Evolutionary conservation across 2,329 filamentous ascomycete species (phyloP), one percentile per base, ranked within the genome.

Genomic region (Elsinoe batatas): DNA sequence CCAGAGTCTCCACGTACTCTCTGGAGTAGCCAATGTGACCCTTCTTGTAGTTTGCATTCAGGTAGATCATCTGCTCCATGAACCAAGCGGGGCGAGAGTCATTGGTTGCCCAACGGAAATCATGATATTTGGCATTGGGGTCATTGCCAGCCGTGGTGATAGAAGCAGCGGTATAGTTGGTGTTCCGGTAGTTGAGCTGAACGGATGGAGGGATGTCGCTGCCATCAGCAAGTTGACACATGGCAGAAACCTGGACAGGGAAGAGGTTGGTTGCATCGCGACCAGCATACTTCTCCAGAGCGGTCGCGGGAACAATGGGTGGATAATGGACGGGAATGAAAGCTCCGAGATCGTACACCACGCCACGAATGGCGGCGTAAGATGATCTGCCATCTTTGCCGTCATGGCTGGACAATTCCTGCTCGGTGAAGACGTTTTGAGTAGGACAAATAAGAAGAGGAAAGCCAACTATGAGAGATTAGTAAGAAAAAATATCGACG

Each of bases 21-120:
- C 84, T 72, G 8, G 87, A 88, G 70, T 90, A 98, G 22, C 90
- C 93, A 51, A 98, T 76, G 60, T 83, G 84, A 49, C 93, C 93
- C 69, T 94, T 94, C 71, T 87, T 85, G 76, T 86, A 97, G 62
- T 83, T 84, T 32, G 81, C 72, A 63, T 85, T 86, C 54, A 98
- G 74, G 68, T 83, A 82, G 32, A 83, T 77, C 79, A 96, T 89
- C 68, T 91, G 84, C 72, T 98, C 88, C 57, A 79, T 85, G 73
- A 91, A 97, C 93, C 93, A 98, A 67, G 95, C 89, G 1, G 85
- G 83, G 10, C 91, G 84, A 51, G 80, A 85, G 66, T 95, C 88
- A 61, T 90, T 88, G 33, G 80, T 88, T 66, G 81, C 90, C 66
- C 79, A 83, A 58, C 93, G 83, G 80, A 98, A 98, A 68, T 98